These are phyloP conservation scores for Sporothrix dimorphospora DNA, from an alignment of 2,329 filamentous ascomycete species.

Conservation along the genomic window DNA sequence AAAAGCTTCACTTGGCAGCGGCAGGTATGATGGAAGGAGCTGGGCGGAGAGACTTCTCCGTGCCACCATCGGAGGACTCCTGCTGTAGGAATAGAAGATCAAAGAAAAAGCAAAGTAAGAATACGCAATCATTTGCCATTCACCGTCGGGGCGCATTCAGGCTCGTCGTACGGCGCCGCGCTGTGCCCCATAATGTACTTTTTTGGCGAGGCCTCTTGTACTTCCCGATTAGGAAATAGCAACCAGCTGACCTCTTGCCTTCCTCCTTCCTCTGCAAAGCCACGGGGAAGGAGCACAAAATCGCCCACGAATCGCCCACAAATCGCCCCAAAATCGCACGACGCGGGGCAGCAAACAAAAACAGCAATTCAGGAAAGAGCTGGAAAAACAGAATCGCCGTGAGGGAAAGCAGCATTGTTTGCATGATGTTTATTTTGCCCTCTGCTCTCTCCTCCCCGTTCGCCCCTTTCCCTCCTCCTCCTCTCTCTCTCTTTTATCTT, in stretches of 20 bases:
- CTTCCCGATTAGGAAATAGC: conserved; percentile 19
- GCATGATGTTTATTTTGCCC: not conserved
- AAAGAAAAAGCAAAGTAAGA: not conserved
- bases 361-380: conserved; percentile 5
- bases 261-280: not conserved
- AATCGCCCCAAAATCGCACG: not conserved
- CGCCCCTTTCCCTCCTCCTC: not conserved
- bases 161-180: too few species aligned
- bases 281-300: not conserved
- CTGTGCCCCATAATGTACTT: not conserved
- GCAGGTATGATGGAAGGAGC: not conserved
- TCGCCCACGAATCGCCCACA: not conserved
- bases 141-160: too few species aligned
- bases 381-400: not conserved
- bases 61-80: too few species aligned
- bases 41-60: not conserved
- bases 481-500: not conserved
- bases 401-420: not conserved
- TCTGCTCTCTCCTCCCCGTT: not conserved
- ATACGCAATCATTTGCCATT: not conserved
- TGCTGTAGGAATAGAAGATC: too few species aligned
- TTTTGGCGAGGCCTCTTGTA: not conserved
- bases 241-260: conserved; percentile 1
- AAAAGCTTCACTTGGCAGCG: conserved; percentile 6
- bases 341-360: not conserved